These are phyloP conservation scores for Talaromyces sp. DNA, from an alignment of 2,329 filamentous ascomycete genomes.

Conservation along the genomic window DNA sequence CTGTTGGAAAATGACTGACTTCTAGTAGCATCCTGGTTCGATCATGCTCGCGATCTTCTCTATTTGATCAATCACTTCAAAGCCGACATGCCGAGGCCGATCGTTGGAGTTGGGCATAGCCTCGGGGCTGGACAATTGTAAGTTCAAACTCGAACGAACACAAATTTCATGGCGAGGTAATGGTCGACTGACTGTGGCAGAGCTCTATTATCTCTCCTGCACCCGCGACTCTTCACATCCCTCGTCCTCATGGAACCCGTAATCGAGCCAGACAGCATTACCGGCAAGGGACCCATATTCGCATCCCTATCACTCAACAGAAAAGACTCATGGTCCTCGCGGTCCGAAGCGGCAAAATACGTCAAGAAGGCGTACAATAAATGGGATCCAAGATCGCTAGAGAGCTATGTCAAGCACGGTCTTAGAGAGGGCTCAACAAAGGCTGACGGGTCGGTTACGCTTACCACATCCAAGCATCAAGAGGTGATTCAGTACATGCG, in stretches of 20 bases:
- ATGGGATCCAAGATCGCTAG: neutral
- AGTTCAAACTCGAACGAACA: neutral
- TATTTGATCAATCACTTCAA: conserved; percentile 45
- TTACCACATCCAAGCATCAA: conserved; percentile 7
- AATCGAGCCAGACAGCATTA: neutral
- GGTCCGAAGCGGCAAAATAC: neutral
- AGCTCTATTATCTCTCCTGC: neutral
- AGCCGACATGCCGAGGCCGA: conserved; percentile 49
- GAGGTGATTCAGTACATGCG: neutral
- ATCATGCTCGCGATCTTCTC: conserved; percentile 74
- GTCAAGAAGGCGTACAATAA: neutral
- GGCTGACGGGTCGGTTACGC: conserved; percentile 47
- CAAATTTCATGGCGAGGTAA: neutral
- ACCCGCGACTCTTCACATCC: neutral
- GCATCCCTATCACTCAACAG: neutral
- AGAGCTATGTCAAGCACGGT: neutral
- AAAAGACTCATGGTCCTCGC: neutral
- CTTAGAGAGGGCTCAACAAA: neutral
- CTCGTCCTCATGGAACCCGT: neutral
- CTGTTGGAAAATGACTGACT: too few species aligned
- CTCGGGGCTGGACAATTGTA: conserved; percentile 60
- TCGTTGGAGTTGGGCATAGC: conserved; percentile 83
- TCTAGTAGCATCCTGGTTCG: conserved; percentile 57
- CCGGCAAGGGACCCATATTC: neutral
- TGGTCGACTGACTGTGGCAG: neutral